These are phyloP conservation scores for Neurospora sp. DNA, from an alignment of 495 filamentous ascomycete species.

Conservation along the genomic window DNA sequence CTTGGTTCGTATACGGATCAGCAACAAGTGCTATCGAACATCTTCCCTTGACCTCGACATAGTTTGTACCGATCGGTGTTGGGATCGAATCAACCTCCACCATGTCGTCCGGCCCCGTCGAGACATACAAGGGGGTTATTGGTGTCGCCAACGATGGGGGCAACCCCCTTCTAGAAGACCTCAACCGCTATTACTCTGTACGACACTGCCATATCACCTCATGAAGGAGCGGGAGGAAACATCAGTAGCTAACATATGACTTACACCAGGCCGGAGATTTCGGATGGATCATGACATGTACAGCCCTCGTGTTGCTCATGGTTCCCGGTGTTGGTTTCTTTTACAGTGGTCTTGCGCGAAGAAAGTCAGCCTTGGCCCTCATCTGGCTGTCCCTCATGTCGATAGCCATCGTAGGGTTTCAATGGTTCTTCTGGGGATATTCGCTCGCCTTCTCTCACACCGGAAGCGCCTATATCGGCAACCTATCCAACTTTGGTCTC, in stretches of 20 bases:
- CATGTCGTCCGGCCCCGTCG: constrained; percentile 30
- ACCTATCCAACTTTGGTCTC: constrained; percentile 80
- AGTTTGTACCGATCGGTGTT: not conserved
- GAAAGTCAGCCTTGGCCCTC: constrained; percentile 88
- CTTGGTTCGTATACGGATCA: constrained; percentile 5
- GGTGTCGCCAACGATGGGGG: constrained; percentile 50
- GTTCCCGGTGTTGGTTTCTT: constrained; percentile 98
- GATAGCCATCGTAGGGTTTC: constrained; percentile 81
- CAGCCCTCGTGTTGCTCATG: constrained; percentile 92
- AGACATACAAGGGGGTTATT: constrained; percentile 54
- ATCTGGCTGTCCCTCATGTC: constrained; percentile 98
- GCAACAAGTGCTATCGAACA: not conserved
- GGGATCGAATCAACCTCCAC: constrained; percentile 1
- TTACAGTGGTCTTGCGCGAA: constrained; percentile 93
- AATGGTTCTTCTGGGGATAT: constrained; percentile 99
- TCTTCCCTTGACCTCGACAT: not conserved
- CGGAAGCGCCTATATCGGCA: constrained; percentile 73
- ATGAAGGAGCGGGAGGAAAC: not conserved
- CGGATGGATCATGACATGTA: constrained; percentile 79
- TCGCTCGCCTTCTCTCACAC: constrained; percentile 85
- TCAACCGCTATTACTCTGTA: constrained; percentile 81
- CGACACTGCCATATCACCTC: constrained; percentile 10
- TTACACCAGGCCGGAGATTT: constrained; percentile 69
- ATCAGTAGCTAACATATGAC: not conserved
- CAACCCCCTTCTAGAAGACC: constrained; percentile 59